Evolutionary conservation across 106 monocot species (phyloP).

Genomic region (Amphibolis antarctica): DNA sequence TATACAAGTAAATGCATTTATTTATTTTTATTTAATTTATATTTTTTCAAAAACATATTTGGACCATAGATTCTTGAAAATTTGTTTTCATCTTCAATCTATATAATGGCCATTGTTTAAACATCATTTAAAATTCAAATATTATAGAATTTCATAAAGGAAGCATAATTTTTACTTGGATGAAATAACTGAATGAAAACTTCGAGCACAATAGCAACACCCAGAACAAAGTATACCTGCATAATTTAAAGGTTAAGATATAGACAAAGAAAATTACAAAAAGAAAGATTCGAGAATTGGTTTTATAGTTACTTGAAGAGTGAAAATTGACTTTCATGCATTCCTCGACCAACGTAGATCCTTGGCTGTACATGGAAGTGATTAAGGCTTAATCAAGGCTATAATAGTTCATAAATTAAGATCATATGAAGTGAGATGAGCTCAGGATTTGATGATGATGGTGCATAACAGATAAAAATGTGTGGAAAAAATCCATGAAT

Average conservation of each 20-base stretch:
- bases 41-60: too few relatives aligned
- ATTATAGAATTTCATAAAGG: background rate
- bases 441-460: background rate
- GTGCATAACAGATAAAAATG: background rate
- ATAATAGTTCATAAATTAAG: background rate
- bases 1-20: too few relatives aligned
- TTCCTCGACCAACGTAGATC: conserved; percentile 93
- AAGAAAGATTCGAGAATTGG: background rate
- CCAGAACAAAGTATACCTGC: conserved; percentile 99
- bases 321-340: conserved; percentile 95
- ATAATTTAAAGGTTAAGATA: background rate
- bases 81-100: too few relatives aligned
- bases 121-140: background rate
- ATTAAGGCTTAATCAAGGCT: background rate
- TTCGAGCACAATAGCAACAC: conserved; percentile 72
- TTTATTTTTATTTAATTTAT: too few relatives aligned
- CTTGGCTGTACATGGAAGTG: conserved; percentile 52
- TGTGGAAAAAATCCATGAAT: too few relatives aligned
- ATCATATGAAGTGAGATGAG: background rate
- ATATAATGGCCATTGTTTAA: too few relatives aligned
- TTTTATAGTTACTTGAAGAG: conserved; percentile 73
- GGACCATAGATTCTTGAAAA: too few relatives aligned
- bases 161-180: conserved; percentile 37
- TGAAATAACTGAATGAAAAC: conserved; percentile 73
- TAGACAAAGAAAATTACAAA: background rate